Evolutionary conservation across 1,284 basidiomycete genomes (phyloP), one percentile per base, ranked within the genome.

Genomic region (Mycena citricolor): DNA sequence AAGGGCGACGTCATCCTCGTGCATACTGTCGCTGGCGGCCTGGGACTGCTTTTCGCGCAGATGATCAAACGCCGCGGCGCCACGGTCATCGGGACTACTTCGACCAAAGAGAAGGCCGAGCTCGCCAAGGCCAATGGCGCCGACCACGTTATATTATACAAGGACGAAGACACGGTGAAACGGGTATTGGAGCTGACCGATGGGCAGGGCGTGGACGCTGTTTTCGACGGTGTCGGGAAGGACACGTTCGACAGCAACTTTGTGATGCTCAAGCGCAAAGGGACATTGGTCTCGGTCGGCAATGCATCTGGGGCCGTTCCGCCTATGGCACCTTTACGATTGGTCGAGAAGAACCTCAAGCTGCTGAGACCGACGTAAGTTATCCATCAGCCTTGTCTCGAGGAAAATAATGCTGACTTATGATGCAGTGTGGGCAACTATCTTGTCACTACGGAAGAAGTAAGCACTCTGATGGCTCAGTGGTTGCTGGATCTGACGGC

Each of bases 221-320:
- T 94, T 24, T 95, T 87, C 60, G 94, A 98, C 63, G 94, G 94
- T 34, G 91, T 98, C 24, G 94, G 94, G 8, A 92, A 86, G 67
- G 87, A 90, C 62, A 94, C 91, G 73, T 88, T 90, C 65, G 83
- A 91, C 50, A 76, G 77, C 52, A 77, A 94, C 68, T 91, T 94
- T 64, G 76, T 83, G 59, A 72, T 94, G 59, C 73, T 90, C 47
- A 76, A 79, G 54, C 73, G 87, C 32, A 91, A 90, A 59, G 90
- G 86, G 7, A 88, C 86, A 0, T 71, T 97, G 31, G 85, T 94
- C n/a, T 84, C 83, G 8, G 82, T 93, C 41, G 94, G 94, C 0
- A 97, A 97, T 62, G 90, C 94, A 1, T 93, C 89, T 12, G 94
- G 92, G 6, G 67, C 85, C 8, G 79, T 85, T 5, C 73, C 75